These are phyloP conservation scores for Stropharia rugosoannulata DNA, from an alignment of 768 basidiomycete genomes.

Conservation along the genomic window DNA sequence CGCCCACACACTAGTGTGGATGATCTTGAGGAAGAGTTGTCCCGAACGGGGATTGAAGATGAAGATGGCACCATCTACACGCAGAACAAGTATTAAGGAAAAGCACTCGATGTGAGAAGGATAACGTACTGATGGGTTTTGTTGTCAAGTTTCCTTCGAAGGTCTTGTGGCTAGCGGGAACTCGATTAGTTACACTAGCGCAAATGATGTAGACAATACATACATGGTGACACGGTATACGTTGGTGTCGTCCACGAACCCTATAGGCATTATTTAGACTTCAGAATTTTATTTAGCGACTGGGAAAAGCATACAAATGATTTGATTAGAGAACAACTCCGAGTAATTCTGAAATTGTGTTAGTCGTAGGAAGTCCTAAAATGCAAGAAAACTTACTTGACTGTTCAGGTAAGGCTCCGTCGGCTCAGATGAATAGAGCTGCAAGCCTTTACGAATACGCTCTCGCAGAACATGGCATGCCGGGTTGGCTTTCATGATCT, in stretches of 20 bases:
- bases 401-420: slow-evolving; percentile 99
- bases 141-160: slow-evolving; percentile 99
- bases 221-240: slow-evolving; percentile 98
- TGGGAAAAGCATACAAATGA: slow-evolving; percentile 66
- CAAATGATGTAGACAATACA: slow-evolving; percentile 15
- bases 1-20: slow-evolving; percentile 99
- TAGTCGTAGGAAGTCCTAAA: background rate
- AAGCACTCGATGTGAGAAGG: background rate
- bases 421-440: slow-evolving; percentile 97
- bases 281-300: background rate
- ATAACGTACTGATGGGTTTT: slow-evolving; percentile 85
- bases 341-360: slow-evolving; percentile 68
- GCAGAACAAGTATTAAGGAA: slow-evolving; percentile 9
- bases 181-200: slow-evolving; percentile 9
- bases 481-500: slow-evolving; percentile 99
- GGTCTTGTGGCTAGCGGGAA: slow-evolving; percentile 84
- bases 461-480: slow-evolving; percentile 96
- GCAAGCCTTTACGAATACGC: slow-evolving; percentile 97
- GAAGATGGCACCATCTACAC: slow-evolving; percentile 88
- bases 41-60: slow-evolving; percentile 99
- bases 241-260: slow-evolving; percentile 99
- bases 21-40: slow-evolving; percentile 97
- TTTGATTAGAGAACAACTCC: slow-evolving; percentile 96
- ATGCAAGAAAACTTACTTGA: slow-evolving; percentile 43
- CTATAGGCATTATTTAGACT: slow-evolving; percentile 28